Conservation (phyloP, 192 early-diverging fungal species). For the Linnemannia elongata region DNA sequence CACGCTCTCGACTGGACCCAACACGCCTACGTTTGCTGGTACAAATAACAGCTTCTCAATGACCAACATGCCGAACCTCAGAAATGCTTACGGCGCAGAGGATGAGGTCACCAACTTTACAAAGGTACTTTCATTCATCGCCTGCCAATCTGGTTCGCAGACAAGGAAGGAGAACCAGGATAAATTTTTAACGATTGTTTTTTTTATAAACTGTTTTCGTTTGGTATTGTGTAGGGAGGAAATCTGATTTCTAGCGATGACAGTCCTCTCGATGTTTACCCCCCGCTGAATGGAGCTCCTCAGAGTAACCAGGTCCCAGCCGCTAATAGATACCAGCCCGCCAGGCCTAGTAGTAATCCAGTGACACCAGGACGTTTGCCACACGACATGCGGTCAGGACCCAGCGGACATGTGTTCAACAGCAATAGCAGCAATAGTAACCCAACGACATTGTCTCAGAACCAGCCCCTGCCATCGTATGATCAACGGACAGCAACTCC, state of each 20-base stretch:
- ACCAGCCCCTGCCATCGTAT: slow-evolving; percentile 36
- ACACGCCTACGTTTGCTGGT: slow-evolving; percentile 24
- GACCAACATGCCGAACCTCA: slow-evolving; percentile 32
- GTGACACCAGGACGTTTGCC: slow-evolving; percentile 22
- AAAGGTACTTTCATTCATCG: background rate
- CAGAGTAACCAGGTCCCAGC: slow-evolving; percentile 34
- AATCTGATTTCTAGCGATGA: slow-evolving; percentile 37
- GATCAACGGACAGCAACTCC: slow-evolving; percentile 42
- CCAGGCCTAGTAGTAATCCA: slow-evolving; percentile 30
- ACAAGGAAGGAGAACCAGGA: background rate
- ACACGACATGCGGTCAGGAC: slow-evolving; percentile 34
- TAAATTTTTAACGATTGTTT: background rate
- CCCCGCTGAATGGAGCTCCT: slow-evolving; percentile 26
- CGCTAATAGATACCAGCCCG: slow-evolving; percentile 33
- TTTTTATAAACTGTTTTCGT: background rate
- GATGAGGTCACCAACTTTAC: slow-evolving; percentile 36
- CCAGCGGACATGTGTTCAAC: slow-evolving; percentile 26
- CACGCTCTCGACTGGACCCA: slow-evolving; percentile 29
- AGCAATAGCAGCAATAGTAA: slow-evolving; percentile 16
- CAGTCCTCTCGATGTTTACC: slow-evolving; percentile 29
- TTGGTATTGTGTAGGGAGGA: slow-evolving; percentile 24
- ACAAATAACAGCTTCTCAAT: slow-evolving; percentile 42
- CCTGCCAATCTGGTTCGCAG: too few species aligned
- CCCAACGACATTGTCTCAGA: slow-evolving; percentile 44
- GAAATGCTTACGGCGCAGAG: slow-evolving; percentile 39